These are phyloP conservation scores for Thielaviopsis punctulata DNA, from an alignment of 2,329 filamentous ascomycete genomes.

Conservation along the genomic window DNA sequence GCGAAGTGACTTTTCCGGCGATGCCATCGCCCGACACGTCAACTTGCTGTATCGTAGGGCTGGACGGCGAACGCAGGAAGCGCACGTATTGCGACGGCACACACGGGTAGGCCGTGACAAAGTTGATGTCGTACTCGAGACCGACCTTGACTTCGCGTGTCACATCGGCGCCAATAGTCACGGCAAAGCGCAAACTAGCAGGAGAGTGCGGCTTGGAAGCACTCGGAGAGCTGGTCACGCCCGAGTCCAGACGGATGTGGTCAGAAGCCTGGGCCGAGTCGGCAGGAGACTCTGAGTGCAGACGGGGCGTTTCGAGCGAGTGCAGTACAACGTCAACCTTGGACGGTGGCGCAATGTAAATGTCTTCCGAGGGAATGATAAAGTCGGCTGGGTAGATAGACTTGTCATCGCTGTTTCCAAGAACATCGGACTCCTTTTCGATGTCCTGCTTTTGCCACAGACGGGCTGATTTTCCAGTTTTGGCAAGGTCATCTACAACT, in stretches of 20 bases:
- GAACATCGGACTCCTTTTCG: conserved; percentile 41
- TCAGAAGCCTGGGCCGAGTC: neutral
- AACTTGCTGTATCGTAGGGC: conserved; percentile 40
- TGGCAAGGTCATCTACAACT: conserved; percentile 28
- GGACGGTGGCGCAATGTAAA: conserved; percentile 31
- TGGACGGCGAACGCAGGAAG: conserved; percentile 41
- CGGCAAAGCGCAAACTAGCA: conserved; percentile 21
- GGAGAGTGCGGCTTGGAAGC: conserved; percentile 13
- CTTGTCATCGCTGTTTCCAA: conserved; percentile 38
- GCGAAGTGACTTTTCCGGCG: conserved; percentile 25
- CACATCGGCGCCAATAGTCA: conserved; percentile 18
- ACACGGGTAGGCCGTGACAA: conserved; percentile 50
- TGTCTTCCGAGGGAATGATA: conserved; percentile 40
- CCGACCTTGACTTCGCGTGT: conserved; percentile 20
- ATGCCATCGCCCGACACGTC: conserved; percentile 31
- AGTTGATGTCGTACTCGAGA: conserved; percentile 41
- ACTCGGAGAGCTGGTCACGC: conserved; percentile 11
- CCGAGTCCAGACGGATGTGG: conserved; percentile 3
- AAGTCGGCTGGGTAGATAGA: conserved; percentile 44
- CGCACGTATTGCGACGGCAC: conserved; percentile 38
- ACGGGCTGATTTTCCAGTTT: conserved; percentile 36
- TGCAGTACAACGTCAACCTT: conserved; percentile 31
- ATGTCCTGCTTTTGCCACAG: conserved; percentile 43
- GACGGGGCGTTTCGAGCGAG: conserved; percentile 30
- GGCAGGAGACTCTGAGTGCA: neutral